phyloP scores from a whole-genome alignment of 352 stramenopile genomes.

The Globisporangium uncinulatum region DNA sequence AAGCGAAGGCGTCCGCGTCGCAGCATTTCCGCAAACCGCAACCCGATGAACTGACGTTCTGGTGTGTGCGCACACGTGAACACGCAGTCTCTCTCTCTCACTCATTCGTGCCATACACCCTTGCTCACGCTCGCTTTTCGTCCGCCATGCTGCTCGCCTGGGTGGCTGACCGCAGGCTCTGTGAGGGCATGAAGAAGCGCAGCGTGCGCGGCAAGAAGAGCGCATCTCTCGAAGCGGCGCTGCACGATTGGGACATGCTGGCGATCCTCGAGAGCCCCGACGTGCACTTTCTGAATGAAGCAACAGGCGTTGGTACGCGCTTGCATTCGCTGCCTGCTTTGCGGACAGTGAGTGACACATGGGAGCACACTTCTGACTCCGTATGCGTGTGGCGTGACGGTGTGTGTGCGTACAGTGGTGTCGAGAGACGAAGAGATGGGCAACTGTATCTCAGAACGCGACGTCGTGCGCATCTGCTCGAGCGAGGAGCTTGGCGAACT shows the following conservation, averaged over 20 bases:
- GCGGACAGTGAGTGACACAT: no score
- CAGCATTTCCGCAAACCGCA: conserved; percentile 48
- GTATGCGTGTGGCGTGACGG: no score
- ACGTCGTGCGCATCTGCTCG: conserved; percentile 70
- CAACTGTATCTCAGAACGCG: conserved; percentile 54
- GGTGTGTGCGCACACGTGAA: conserved; percentile 19
- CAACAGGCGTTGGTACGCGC: conserved; percentile 38
- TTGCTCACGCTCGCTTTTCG: background rate
- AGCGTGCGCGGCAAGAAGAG: conserved; percentile 38
- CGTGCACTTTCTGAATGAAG: conserved; percentile 74
- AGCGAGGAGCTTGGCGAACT: conserved; percentile 49
- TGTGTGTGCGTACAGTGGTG: conserved; percentile 29
- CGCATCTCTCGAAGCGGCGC: conserved; percentile 34
- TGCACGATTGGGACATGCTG: conserved; percentile 46
- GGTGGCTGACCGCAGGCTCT: conserved; percentile 32
- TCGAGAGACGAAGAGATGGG: conserved; percentile 46
- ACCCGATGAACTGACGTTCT: conserved; percentile 38
- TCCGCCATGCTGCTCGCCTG: no score
- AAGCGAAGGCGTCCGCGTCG: conserved; percentile 39
- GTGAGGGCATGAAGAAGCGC: conserved; percentile 65
- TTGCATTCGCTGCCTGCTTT: no score
- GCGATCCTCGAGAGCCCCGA: conserved; percentile 28
- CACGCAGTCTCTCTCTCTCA: background rate
- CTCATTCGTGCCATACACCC: background rate
- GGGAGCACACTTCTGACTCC: background rate